A percentile compares a stretch with the other conserved stretches of the same genome.
Evolutionary conservation across 495 filamentous ascomycete genomes (phyloP).

Genomic region (Cenococcum geophilum): DNA sequence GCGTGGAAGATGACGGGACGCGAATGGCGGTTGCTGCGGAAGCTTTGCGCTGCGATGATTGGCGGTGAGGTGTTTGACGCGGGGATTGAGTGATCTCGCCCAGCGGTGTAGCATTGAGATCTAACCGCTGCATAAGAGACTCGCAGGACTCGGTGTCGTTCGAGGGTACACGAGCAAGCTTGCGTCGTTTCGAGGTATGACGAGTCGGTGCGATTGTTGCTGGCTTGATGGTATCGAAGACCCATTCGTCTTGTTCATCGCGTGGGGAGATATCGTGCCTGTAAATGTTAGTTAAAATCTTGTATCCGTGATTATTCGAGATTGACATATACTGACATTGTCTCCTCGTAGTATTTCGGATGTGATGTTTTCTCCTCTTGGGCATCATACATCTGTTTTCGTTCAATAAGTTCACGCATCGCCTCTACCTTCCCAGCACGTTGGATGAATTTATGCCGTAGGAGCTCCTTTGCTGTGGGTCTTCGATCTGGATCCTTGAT

Average conservation of each 20-base stretch:
- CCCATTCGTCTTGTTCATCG: constrained; percentile 79
- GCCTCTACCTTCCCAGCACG: constrained; percentile 77
- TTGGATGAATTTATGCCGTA: constrained; percentile 83
- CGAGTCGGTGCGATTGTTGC: constrained; percentile 29
- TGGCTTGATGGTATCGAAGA: constrained; percentile 92
- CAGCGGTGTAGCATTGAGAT: constrained; percentile 45
- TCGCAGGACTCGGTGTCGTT: constrained; percentile 40
- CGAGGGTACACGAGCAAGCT: constrained; percentile 38
- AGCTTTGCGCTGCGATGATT: constrained; percentile 11
- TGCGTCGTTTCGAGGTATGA: constrained; percentile 47
- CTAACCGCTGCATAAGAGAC: constrained; percentile 54
- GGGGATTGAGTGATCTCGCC: constrained; percentile 20
- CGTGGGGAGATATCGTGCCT: constrained; percentile 60
- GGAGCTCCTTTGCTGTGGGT: constrained; percentile 80
- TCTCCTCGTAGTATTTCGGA: constrained; percentile 85
- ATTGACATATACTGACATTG: constrained; percentile 48
- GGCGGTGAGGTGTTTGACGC: constrained; percentile 7
- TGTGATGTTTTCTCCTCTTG: constrained; percentile 51
- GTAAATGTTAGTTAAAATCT: constrained; percentile 2
- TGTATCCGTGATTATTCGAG: constrained; percentile 2
- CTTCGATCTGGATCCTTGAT: constrained; percentile 82
- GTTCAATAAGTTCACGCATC: constrained; percentile 79
- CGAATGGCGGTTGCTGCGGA: constrained; percentile 31
- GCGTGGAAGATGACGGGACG: constrained; percentile 26
- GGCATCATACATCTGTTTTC: constrained; percentile 72